Evolutionary conservation across 495 filamentous ascomycete genomes (phyloP).

Genomic region (Talaromyces borbonicus): DNA sequence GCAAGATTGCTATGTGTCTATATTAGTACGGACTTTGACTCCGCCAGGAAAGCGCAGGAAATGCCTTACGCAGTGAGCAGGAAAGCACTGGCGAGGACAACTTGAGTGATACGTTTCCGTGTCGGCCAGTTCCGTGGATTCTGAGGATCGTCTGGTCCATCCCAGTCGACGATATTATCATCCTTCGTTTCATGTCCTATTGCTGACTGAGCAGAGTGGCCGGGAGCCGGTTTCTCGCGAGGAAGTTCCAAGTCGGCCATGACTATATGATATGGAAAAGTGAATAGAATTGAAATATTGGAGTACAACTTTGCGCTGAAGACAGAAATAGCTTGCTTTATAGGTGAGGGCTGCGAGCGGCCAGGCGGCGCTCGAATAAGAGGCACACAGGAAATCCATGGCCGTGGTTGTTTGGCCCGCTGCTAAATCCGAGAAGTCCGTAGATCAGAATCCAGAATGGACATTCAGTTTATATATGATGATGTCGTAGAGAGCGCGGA

Average conservation of each 20-base stretch:
- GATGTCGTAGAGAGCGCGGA: no score
- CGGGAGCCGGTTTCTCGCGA: neutral
- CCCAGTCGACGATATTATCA: conserved; percentile 37
- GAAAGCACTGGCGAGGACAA: neutral
- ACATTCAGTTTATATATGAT: no score
- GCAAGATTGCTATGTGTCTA: conserved; percentile 33
- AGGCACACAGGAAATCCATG: no score
- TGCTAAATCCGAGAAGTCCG: no score
- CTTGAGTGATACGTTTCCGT: conserved; percentile 18
- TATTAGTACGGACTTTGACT: neutral
- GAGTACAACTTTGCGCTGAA: no score
- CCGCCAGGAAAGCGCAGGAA: neutral
- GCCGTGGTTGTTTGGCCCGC: no score
- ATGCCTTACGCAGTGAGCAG: neutral
- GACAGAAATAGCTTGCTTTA: no score
- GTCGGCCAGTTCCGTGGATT: conserved; percentile 54
- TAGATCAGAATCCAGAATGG: no score
- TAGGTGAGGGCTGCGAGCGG: no score
- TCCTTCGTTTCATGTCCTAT: conserved; percentile 2
- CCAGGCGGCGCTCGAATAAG: no score
- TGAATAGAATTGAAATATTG: neutral
- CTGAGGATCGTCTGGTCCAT: conserved; percentile 44
- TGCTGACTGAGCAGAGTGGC: neutral
- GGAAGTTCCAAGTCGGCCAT: neutral
- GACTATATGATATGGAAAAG: neutral